Evolutionary conservation across 1,284 basidiomycete species (phyloP).

Genomic region (Boletus smithii): DNA sequence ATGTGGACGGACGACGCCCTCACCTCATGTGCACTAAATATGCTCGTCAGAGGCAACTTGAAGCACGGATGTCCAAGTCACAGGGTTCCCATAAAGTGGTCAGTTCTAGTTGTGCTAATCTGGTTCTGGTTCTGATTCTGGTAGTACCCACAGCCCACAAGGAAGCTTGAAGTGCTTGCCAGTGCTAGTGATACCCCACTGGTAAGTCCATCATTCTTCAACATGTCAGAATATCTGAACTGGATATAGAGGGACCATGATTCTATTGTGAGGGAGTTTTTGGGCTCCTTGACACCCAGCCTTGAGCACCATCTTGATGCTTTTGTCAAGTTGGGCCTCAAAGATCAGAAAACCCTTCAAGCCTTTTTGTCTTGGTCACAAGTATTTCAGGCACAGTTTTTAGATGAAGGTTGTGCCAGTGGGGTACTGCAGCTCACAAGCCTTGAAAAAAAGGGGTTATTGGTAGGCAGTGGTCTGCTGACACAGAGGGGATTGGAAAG

Average conservation of each 20-base stretch:
- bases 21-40: constrained; percentile 1
- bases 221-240: neutral
- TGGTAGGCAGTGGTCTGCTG: constrained; percentile 11
- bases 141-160: neutral
- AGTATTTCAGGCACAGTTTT: constrained; percentile 13
- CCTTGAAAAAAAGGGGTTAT: constrained; percentile 19
- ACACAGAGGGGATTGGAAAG: constrained; percentile 5
- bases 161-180: no score
- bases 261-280: constrained; percentile 15
- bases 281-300: constrained; percentile 22
- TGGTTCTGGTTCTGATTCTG: no score
- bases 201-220: constrained; percentile 1
- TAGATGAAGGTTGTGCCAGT: constrained; percentile 14
- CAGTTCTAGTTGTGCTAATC: neutral
- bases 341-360: constrained; percentile 18
- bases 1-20: constrained; percentile 10
- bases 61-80: neutral
- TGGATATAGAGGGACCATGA: neutral
- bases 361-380: constrained; percentile 25
- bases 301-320: constrained; percentile 19
- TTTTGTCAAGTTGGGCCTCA: constrained; percentile 26
- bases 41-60: neutral
- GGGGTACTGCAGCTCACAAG: constrained; percentile 19
- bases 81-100: neutral
- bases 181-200: no score